phyloP scores from a whole-genome alignment of 2,329 filamentous ascomycete species.

The Ciborinia camelliae region DNA sequence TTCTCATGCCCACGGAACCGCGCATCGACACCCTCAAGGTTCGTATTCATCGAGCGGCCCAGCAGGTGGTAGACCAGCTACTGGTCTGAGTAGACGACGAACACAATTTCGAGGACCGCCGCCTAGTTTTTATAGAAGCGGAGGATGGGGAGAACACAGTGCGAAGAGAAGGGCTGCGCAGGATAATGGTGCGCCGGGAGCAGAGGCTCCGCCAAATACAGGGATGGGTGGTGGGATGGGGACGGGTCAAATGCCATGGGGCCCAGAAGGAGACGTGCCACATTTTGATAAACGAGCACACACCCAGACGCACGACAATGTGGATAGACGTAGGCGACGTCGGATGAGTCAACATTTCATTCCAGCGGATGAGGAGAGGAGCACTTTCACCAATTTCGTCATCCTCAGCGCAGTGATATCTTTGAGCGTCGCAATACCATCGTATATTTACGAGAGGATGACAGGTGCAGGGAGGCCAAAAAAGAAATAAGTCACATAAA shows the following conservation, averaged over 20 bases:
- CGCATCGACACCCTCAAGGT: conserved; percentile 39
- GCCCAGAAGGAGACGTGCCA: conserved; percentile 53
- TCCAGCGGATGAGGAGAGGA: conserved; percentile 23
- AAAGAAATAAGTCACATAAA: conserved; percentile 19
- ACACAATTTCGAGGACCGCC: conserved; percentile 80
- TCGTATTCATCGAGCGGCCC: conserved; percentile 58
- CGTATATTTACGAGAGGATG: conserved; percentile 31
- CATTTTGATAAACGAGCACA: conserved; percentile 78
- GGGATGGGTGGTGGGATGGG: conserved; percentile 53
- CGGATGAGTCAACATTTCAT: conserved; percentile 34
- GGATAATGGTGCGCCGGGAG: conserved; percentile 26
- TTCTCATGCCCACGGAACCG: conserved; percentile 9
- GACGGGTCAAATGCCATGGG: conserved; percentile 51
- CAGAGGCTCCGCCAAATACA: conserved; percentile 27
- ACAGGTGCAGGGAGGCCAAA: conserved; percentile 19
- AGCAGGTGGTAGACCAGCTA: conserved; percentile 73
- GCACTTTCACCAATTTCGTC: conserved; percentile 43
- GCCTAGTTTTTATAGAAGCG: conserved; percentile 80
- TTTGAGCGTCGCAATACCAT: conserved; percentile 39
- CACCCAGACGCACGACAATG: conserved; percentile 62
- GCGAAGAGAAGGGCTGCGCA: conserved; percentile 57
- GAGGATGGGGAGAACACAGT: conserved; percentile 68
- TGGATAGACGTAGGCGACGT: conserved; percentile 37
- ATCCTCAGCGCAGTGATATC: conserved; percentile 38
- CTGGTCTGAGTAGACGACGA: conserved; percentile 73